Evolutionary conservation across 129 eudicot genomes (phyloP).

Genomic region (Flaveria robusta): DNA sequence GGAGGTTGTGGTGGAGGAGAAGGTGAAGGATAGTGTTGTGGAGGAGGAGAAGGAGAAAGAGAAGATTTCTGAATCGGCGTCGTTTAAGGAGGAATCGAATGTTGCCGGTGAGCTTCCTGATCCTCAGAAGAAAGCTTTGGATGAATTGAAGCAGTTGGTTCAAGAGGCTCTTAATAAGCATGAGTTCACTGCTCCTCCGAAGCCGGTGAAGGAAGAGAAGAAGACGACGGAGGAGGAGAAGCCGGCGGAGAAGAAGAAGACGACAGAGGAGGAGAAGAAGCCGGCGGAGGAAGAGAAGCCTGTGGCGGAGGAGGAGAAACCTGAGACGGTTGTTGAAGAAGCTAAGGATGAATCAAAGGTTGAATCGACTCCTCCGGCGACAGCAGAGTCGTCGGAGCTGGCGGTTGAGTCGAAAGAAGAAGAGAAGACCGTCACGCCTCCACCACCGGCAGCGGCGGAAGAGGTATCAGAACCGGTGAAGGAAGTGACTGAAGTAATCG

Average conservation of each 20-base stretch:
- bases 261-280: neutral
- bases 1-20: neutral
- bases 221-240: neutral
- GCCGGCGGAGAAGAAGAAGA: too few species aligned
- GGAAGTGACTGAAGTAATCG: slow-evolving; percentile 24
- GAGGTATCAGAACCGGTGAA: slow-evolving; percentile 34
- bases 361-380: neutral
- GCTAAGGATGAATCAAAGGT: slow-evolving; percentile 14
- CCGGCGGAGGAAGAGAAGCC: neutral
- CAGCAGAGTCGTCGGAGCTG: slow-evolving; percentile 25
- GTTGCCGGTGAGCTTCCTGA: slow-evolving; percentile 70
- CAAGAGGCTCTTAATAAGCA: slow-evolving; percentile 68
- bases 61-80: slow-evolving; percentile 58
- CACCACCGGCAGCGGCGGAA: neutral
- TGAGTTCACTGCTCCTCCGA: slow-evolving; percentile 61
- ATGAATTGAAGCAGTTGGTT: slow-evolving; percentile 63
- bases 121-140: slow-evolving; percentile 70
- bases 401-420: neutral
- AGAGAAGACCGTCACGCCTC: neutral
- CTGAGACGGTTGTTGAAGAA: slow-evolving; percentile 3
- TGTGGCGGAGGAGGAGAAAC: slow-evolving; percentile 32
- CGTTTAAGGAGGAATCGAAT: slow-evolving; percentile 78
- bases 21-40: neutral
- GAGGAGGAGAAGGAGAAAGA: slow-evolving; percentile 20
- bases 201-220: slow-evolving; percentile 25